A percentile compares a stretch with the other conserved stretches of the same genome.
Evolutionary conservation across 23 red algal species (phyloP).

Genomic region (Chondrus crispus): DNA sequence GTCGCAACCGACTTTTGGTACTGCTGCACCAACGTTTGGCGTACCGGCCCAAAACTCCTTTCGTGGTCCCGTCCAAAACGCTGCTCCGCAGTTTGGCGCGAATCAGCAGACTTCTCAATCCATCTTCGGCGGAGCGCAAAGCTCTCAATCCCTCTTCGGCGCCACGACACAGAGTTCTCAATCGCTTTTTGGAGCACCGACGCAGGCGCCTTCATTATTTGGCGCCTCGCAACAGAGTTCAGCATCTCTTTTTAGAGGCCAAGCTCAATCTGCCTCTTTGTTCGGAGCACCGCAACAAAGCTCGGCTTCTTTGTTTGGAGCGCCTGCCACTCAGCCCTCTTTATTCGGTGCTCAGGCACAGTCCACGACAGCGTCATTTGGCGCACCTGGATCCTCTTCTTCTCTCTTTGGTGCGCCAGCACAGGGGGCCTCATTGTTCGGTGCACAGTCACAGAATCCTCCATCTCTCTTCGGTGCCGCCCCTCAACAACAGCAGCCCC

Average conservation of each 20-base stretch:
- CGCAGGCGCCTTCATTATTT: slow-evolving; percentile 30
- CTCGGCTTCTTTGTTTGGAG: slow-evolving; percentile 30
- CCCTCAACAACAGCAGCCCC: background rate
- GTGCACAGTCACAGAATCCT: background rate
- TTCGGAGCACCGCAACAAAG: slow-evolving; percentile 5
- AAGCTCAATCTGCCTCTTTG: background rate
- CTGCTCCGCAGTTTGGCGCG: slow-evolving; percentile 23
- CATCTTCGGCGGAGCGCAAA: slow-evolving; percentile 15
- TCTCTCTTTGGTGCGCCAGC: slow-evolving; percentile 34
- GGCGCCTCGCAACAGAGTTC: background rate
- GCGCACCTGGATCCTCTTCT: slow-evolving; percentile 23
- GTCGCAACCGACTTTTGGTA: too few species aligned
- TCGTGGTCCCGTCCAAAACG: slow-evolving; percentile 19
- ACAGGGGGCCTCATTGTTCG: background rate
- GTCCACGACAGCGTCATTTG: slow-evolving; percentile 8
- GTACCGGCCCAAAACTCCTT: too few species aligned
- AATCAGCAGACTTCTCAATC: background rate
- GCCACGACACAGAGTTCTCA: background rate
- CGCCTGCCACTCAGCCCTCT: slow-evolving; percentile 9
- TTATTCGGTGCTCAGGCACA: slow-evolving; percentile 25
- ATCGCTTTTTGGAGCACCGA: slow-evolving; percentile 7
- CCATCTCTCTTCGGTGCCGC: background rate
- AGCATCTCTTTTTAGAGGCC: slow-evolving; percentile 17
- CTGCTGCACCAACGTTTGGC: too few species aligned
- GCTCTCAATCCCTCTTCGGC: background rate